Evolutionary conservation across 805 yeast genomes (phyloP).

Genomic region (Myxozyma kluyveri): DNA sequence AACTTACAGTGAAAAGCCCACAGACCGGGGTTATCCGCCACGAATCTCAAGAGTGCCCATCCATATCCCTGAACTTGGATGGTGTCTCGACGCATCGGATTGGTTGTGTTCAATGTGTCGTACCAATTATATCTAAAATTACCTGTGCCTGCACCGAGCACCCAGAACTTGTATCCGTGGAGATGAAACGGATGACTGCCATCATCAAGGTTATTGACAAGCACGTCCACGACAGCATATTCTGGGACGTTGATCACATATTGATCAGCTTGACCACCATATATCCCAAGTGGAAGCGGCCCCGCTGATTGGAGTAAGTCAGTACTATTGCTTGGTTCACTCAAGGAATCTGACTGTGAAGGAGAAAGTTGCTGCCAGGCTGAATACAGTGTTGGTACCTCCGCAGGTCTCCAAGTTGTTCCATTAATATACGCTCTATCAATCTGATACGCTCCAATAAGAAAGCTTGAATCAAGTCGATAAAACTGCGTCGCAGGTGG

Average conservation of each 20-base stretch:
- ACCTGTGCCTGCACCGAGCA: constrained; percentile 58
- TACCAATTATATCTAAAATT: constrained; percentile 47
- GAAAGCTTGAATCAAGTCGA: constrained; percentile 37
- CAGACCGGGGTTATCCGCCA: constrained; percentile 85
- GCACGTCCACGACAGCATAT: constrained; percentile 63
- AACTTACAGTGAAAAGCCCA: constrained; percentile 85
- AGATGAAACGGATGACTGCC: constrained; percentile 94
- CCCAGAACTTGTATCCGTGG: constrained; percentile 86
- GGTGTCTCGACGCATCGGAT: constrained; percentile 68
- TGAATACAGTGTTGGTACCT: constrained; percentile 27
- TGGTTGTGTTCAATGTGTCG: constrained; percentile 43
- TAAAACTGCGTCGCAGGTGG: constrained; percentile 38
- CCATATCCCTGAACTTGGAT: constrained; percentile 60
- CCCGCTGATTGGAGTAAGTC: constrained; percentile 8
- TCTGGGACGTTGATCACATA: constrained; percentile 40
- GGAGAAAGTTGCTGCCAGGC: constrained; percentile 21
- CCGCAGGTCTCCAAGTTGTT: constrained; percentile 29
- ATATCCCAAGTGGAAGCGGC: constrained; percentile 10
- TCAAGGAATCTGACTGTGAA: neutral
- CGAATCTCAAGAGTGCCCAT: constrained; percentile 54
- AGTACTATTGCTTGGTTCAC: constrained; percentile 4
- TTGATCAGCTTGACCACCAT: constrained; percentile 28
- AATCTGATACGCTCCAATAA: constrained; percentile 38
- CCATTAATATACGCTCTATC: constrained; percentile 37
- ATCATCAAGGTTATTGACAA: constrained; percentile 70